Percentiles rank a stretch among this genome's conserved stretches.
Evolutionary conservation across 768 basidiomycete genomes (phyloP).

Genomic region (Leccinum boreale): DNA sequence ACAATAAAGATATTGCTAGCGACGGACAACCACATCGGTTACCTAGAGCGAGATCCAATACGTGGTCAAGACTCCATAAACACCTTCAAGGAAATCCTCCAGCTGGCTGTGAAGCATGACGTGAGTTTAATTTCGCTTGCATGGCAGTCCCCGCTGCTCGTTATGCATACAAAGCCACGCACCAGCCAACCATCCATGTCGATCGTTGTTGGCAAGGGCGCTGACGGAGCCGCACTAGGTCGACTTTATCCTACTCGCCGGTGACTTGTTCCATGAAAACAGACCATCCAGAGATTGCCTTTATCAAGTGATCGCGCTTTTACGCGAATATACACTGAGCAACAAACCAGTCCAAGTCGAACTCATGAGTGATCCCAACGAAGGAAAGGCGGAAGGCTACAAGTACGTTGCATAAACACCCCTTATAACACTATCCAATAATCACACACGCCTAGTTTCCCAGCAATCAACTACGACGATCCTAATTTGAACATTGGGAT

Average conservation of each 20-base stretch:
- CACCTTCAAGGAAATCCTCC: conserved; percentile 90
- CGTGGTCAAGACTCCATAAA: conserved; percentile 94
- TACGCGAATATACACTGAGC: conserved; percentile 88
- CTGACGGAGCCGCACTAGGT: conserved; percentile 50
- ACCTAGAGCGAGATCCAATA: conserved; percentile 90
- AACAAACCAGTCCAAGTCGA: conserved; percentile 90
- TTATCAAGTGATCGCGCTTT: conserved; percentile 82
- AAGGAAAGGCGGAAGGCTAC: conserved; percentile 82
- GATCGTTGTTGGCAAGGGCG: not conserved
- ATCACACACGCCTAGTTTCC: conserved; percentile 60
- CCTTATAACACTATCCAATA: not conserved
- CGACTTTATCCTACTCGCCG: conserved; percentile 92
- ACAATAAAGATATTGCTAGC: conserved; percentile 84
- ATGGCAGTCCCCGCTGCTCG: not conserved
- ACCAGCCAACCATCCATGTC: not conserved
- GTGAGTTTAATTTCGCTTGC: conserved; percentile 43
- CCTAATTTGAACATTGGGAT: conserved; percentile 91
- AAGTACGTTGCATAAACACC: conserved; percentile 48
- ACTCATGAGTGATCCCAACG: conserved; percentile 87
- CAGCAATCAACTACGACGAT: conserved; percentile 96
- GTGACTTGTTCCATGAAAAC: conserved; percentile 98
- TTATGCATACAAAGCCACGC: not conserved
- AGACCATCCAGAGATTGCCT: conserved; percentile 87
- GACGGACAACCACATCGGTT: conserved; percentile 96
- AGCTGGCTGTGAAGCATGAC: conserved; percentile 85